Evolutionary conservation across 441 rosid genomes (phyloP).

Genomic region (Erodium moschatum): DNA sequence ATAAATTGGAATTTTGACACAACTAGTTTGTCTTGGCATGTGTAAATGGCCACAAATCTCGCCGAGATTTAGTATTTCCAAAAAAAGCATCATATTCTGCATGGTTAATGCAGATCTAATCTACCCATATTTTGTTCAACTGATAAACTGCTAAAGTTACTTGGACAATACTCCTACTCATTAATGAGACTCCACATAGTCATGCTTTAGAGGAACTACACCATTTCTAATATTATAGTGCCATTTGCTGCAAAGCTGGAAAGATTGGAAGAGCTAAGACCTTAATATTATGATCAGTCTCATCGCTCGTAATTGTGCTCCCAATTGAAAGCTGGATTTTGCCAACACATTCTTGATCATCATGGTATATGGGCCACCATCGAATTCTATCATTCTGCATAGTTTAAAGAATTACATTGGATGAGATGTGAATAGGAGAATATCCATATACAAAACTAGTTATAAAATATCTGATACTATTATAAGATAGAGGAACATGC

Average conservation of each 20-base stretch:
- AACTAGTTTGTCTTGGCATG: too few relatives aligned
- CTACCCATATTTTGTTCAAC: background rate
- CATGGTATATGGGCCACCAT: slow-evolving; percentile 89
- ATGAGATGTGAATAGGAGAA: background rate
- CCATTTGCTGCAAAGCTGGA: background rate
- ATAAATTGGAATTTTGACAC: too few relatives aligned
- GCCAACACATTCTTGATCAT: slow-evolving; percentile 91
- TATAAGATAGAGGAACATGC: slow-evolving; percentile 24
- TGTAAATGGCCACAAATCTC: too few relatives aligned
- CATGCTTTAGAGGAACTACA: background rate
- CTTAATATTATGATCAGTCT: slow-evolving; percentile 59
- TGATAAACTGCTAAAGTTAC: background rate
- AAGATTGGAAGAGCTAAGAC: slow-evolving; percentile 29
- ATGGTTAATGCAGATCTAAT: background rate
- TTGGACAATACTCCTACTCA: background rate
- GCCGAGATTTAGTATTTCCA: background rate
- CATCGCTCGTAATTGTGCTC: slow-evolving; percentile 54
- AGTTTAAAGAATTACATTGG: slow-evolving; percentile 12
- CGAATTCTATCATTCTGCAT: slow-evolving; percentile 65
- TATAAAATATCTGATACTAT: slow-evolving; percentile 16
- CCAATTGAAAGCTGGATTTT: slow-evolving; percentile 83
- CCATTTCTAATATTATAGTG: background rate
- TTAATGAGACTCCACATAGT: too few relatives aligned
- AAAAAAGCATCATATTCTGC: background rate
- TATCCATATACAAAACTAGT: background rate